Evolutionary conservation across 2,329 filamentous ascomycete species (phyloP).

Genomic region (Penicillium sp.): DNA sequence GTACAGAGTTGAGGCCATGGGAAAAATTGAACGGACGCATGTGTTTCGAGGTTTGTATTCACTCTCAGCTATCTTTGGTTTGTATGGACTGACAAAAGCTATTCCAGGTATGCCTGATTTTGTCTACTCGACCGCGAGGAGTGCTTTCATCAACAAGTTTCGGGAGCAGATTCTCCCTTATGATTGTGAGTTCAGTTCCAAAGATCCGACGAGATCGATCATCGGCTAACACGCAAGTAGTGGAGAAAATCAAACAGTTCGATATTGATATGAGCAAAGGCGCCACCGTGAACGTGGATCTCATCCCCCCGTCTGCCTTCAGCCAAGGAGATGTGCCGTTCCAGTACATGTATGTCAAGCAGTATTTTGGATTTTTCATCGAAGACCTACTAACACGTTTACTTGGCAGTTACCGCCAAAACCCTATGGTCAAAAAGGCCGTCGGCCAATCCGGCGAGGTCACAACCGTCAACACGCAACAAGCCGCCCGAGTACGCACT

Average conservation of each 20-base stretch:
- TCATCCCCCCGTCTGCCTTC: constrained; percentile 81
- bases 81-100: constrained; percentile 3
- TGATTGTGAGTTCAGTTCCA: constrained; percentile 60
- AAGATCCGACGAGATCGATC: background rate
- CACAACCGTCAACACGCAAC: constrained; percentile 63
- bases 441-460: constrained; percentile 65
- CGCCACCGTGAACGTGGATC: constrained; percentile 65
- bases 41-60: constrained; percentile 73
- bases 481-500: constrained; percentile 63
- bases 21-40: constrained; percentile 78
- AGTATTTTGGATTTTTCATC: background rate
- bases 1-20: constrained; percentile 73
- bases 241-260: constrained; percentile 68
- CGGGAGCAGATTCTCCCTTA: constrained; percentile 73
- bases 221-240: constrained; percentile 41
- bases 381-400: constrained; percentile 25
- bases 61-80: background rate
- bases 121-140: constrained; percentile 74
- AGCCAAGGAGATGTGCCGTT: constrained; percentile 76
- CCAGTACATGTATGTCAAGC: constrained; percentile 56
- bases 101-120: constrained; percentile 76
- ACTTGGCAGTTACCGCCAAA: constrained; percentile 75
- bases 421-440: constrained; percentile 72
- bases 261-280: constrained; percentile 69
- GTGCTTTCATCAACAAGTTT: constrained; percentile 73